Evolutionary conservation across 768 basidiomycete species (phyloP).

Genomic region (Hypsizygus marmoreus): DNA sequence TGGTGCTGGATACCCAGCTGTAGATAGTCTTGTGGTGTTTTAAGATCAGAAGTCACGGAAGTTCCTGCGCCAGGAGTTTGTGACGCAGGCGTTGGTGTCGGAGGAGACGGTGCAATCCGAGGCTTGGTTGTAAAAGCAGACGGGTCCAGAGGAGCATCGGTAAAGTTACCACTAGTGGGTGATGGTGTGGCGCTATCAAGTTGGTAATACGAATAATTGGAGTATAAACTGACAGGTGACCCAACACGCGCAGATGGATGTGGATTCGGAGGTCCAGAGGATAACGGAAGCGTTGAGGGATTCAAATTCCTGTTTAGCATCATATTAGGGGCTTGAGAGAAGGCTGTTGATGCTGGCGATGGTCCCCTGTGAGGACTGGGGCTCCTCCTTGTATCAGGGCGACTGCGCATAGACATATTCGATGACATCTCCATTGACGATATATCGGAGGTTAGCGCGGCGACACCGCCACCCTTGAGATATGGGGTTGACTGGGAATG

Average conservation of each 20-base stretch:
- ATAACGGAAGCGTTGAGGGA: slow-evolving; percentile 22
- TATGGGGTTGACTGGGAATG: background rate
- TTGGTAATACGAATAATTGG: slow-evolving; percentile 68
- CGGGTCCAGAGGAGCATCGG: slow-evolving; percentile 14
- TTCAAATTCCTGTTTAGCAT: slow-evolving; percentile 7
- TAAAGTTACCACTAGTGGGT: slow-evolving; percentile 36
- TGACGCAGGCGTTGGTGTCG: slow-evolving; percentile 12
- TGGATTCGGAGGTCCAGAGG: too few species aligned
- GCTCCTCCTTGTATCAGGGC: slow-evolving; percentile 9
- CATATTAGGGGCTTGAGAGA: slow-evolving; percentile 1
- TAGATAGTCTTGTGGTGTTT: slow-evolving; percentile 66
- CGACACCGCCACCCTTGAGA: background rate
- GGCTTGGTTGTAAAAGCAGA: slow-evolving; percentile 15
- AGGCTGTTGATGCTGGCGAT: slow-evolving; percentile 6
- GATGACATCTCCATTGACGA: too few species aligned
- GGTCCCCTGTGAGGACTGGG: slow-evolving; percentile 8
- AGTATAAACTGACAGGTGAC: slow-evolving; percentile 52
- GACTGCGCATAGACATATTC: slow-evolving; percentile 5
- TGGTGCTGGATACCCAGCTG: slow-evolving; percentile 79
- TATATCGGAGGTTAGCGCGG: too few species aligned
- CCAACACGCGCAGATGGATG: slow-evolving; percentile 37
- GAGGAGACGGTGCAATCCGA: slow-evolving; percentile 13
- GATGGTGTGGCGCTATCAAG: slow-evolving; percentile 49
- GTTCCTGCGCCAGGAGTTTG: slow-evolving; percentile 15
- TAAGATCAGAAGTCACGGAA: slow-evolving; percentile 6